Base-by-base conservation (phyloP, 1,284 basidiomycete genomes). In the Apiotrichum sp. region DNA sequence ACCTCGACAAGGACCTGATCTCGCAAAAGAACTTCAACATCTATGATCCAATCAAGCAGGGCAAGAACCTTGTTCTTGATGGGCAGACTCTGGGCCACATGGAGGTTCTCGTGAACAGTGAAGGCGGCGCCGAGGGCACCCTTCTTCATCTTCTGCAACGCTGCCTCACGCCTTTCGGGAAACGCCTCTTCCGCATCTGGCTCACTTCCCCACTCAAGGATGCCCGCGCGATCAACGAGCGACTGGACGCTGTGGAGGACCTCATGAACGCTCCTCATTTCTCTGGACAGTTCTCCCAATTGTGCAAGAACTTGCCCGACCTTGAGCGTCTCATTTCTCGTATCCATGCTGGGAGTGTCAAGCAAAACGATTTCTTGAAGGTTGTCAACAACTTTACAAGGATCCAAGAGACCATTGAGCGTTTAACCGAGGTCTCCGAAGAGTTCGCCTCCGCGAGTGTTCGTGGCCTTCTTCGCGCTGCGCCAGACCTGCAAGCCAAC, bases 1-100 rank as follows among this genome's bases (percentile, higher is more conserved):
- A 96, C 68, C 90, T 97, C 59, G 93, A 93, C 77, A 89, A 89
- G 70, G 90, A 96, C 65, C 84, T 97, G 53, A 73, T 97, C 62
- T 89, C 84, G 56, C 92, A 93, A 84, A 87, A 85, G 76, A 96
- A 96, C 71, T 97, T 97, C 81, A 93, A 96, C 68, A 81, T 96
- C 44, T 96, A 96, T 69, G 92, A 97, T 74, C 93, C 93, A 0
- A 89, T 96, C 82, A 86, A 86, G 68, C 81, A 83, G 60, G 91
- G 90, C 22, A 81, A 86, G 68, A 88, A 86, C 29, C 77, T 98
- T 46, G 81, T 89, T 0, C 80, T 98, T 33, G 93, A 98, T 72
- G 93, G 93, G 2, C 91, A 96, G 70, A 93, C 91, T 0, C 78
- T 98, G 47, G 88, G 89, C 11, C 93, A 98, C 73, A 81, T 98